Conservation (phyloP, 2,329 filamentous ascomycete genomes). For the Pseudopithomyces maydicus region DNA sequence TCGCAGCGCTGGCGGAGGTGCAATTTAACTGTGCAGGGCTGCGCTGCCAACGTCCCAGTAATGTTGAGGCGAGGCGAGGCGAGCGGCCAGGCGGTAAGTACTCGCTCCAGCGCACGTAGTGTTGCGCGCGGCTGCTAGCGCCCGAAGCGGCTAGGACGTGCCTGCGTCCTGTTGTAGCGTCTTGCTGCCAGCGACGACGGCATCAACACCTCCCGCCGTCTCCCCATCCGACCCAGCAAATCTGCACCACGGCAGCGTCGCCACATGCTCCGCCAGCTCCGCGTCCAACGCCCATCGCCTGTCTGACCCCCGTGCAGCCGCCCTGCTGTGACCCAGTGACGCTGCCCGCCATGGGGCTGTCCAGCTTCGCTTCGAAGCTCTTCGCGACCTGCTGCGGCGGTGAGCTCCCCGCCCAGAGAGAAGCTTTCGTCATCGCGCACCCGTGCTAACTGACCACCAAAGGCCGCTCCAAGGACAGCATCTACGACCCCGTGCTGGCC, state of each 20-base stretch:
- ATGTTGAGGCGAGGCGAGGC: too few species aligned
- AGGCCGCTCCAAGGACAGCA: conserved; percentile 55
- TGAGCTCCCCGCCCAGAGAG: conserved; percentile 23
- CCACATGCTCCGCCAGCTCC: conserved; percentile 7
- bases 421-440: conserved; percentile 2
- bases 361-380: conserved; percentile 42
- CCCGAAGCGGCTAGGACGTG: background rate
- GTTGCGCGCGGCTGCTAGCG: background rate
- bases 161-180: background rate
- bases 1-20: too few species aligned
- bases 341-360: conserved; percentile 43
- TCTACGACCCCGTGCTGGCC: conserved; percentile 70
- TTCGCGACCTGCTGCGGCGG: conserved; percentile 46
- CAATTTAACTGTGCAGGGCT: too few species aligned
- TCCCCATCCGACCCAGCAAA: conserved; percentile 14
- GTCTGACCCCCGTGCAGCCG: conserved; percentile 24
- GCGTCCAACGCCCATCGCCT: background rate
- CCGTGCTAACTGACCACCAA: conserved; percentile 23
- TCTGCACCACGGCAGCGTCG: conserved; percentile 17
- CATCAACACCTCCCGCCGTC: conserved; percentile 11
- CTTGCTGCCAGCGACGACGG: background rate
- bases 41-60: too few species aligned
- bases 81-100: too few species aligned
- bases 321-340: conserved; percentile 33
- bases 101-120: too few species aligned